Percentiles rank a stretch among this genome's conserved stretches.
Conservation (phyloP, 176 grass and related monocot species). For the Zizania latifolia region DNA sequence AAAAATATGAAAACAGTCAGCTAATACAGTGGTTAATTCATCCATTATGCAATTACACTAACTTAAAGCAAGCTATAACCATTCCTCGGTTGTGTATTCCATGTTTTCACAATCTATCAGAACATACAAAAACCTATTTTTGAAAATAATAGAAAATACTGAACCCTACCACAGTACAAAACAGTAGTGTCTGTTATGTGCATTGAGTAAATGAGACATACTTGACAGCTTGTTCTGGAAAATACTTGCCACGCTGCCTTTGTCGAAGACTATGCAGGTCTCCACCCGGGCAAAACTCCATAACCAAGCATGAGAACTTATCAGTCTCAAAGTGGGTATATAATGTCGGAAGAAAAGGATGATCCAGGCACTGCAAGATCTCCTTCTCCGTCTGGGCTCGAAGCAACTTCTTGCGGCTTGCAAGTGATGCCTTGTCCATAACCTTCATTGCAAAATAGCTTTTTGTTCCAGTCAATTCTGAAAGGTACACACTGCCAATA, state of each 20-base stretch:
- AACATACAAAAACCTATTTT: neutral
- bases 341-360: conserved; percentile 75
- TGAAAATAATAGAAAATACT: neutral
- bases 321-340: conserved; percentile 85
- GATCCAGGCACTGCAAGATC: conserved; percentile 65
- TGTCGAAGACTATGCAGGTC: conserved; percentile 70
- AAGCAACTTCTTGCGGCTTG: conserved; percentile 69
- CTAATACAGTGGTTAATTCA: neutral
- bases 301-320: conserved; percentile 83
- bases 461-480: conserved; percentile 65
- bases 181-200: neutral
- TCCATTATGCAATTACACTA: neutral
- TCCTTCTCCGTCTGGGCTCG: conserved; percentile 81
- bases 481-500: conserved; percentile 81
- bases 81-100: neutral
- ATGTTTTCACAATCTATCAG: neutral
- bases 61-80: neutral
- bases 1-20: neutral
- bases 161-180: neutral
- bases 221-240: conserved; percentile 84
- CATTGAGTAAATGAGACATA: conserved; percentile 33
- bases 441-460: conserved; percentile 87
- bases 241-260: conserved; percentile 71
- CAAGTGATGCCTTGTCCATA: conserved; percentile 70
- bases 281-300: conserved; percentile 79